A percentile compares a stretch with the other conserved stretches of the same genome.
Evolutionary conservation across 257 asterid species (phyloP).

Genomic region (Gentiana straminea): DNA sequence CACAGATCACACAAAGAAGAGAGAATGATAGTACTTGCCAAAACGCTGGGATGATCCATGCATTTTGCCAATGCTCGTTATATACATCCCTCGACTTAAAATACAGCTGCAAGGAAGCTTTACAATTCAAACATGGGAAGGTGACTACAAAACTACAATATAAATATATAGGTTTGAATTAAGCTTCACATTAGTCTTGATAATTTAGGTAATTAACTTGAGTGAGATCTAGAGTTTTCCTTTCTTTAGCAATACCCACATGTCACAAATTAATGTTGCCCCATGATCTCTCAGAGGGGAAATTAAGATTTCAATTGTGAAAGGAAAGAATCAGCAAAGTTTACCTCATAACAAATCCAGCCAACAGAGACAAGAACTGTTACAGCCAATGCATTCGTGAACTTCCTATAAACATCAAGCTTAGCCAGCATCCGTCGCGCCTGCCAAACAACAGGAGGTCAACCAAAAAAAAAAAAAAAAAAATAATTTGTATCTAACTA

Average conservation of each 20-base stretch:
- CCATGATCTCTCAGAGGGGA: too few relatives aligned
- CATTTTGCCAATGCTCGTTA: slow-evolving; percentile 96
- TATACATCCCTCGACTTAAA: slow-evolving; percentile 79
- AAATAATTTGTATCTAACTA: too few relatives aligned
- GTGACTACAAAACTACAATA: not conserved
- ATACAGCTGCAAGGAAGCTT: slow-evolving; percentile 49
- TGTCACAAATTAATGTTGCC: too few relatives aligned
- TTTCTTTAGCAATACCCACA: too few relatives aligned
- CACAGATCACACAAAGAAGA: slow-evolving; percentile 78
- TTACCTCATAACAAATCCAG: slow-evolving; percentile 94
- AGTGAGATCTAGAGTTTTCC: too few relatives aligned
- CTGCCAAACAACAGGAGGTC: slow-evolving; percentile 18
- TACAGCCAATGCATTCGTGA: slow-evolving; percentile 83
- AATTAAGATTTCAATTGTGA: too few relatives aligned
- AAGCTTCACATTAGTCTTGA: too few relatives aligned
- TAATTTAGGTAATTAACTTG: too few relatives aligned
- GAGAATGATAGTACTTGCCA: slow-evolving; percentile 94
- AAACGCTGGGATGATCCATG: slow-evolving; percentile 96
- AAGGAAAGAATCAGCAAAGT: not conserved
- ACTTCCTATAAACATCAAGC: slow-evolving; percentile 77
- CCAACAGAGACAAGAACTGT: slow-evolving; percentile 87
- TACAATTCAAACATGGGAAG: not conserved
- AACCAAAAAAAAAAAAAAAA: too few relatives aligned
- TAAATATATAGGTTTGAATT: not conserved
- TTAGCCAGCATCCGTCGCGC: slow-evolving; percentile 80